phyloP scores from a whole-genome alignment of 2,329 filamentous ascomycete species.

The Stachybotrys echinatus region DNA sequence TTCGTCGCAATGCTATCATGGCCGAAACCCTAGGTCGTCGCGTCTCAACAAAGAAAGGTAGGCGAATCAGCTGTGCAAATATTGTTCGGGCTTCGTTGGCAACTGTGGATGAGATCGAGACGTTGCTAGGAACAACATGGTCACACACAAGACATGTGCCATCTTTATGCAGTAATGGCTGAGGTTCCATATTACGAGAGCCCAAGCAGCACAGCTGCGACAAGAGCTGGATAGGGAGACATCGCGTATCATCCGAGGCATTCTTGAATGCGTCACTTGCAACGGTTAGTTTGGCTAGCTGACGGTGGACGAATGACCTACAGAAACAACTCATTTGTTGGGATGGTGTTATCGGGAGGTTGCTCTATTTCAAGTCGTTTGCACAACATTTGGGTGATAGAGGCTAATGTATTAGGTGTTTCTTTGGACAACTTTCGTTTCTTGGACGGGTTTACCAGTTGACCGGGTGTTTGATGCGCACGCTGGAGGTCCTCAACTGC shows the following conservation, averaged over 20 bases:
- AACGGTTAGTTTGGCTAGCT: neutral
- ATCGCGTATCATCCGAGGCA: slow-evolving; percentile 44
- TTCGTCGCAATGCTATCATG: slow-evolving; percentile 65
- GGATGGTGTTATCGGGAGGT: slow-evolving; percentile 15
- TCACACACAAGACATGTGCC: slow-evolving; percentile 21
- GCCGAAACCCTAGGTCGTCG: slow-evolving; percentile 61
- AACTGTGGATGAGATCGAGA: neutral
- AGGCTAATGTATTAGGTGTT: slow-evolving; percentile 11
- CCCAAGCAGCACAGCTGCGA: slow-evolving; percentile 39
- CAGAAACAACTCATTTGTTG: slow-evolving; percentile 35
- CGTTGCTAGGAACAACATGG: slow-evolving; percentile 19
- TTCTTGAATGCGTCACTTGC: slow-evolving; percentile 36
- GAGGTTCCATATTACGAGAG: slow-evolving; percentile 4
- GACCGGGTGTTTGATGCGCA: slow-evolving; percentile 12
- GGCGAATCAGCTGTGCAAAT: slow-evolving; percentile 41
- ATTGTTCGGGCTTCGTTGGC: slow-evolving; percentile 29
- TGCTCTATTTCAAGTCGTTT: slow-evolving; percentile 20
- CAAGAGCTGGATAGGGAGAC: slow-evolving; percentile 47
- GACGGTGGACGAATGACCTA: slow-evolving; percentile 28
- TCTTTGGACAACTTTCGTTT: slow-evolving; percentile 18
- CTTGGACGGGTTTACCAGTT: slow-evolving; percentile 15
- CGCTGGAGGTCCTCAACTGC: slow-evolving; percentile 21
- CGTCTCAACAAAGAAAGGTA: slow-evolving; percentile 43
- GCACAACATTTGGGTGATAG: slow-evolving; percentile 16
- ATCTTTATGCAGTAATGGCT: neutral